Conservation (phyloP, 495 filamentous ascomycete species). For the Penicillium atrosanguineum region DNA sequence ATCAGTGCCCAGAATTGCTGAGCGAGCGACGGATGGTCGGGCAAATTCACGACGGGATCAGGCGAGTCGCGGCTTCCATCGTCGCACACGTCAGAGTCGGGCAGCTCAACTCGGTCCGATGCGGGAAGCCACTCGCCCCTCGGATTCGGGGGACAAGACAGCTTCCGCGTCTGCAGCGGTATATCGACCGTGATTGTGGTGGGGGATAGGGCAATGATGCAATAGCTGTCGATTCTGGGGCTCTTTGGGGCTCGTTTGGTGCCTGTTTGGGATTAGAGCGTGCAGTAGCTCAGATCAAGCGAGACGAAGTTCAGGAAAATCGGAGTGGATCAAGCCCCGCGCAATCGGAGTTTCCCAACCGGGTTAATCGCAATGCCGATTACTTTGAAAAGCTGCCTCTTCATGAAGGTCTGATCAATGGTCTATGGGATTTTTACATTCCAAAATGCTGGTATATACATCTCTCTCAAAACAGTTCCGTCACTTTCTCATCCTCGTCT, state of each 20-base stretch:
- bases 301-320: neutral
- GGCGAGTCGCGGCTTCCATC: slow-evolving; percentile 17
- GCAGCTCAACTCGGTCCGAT: slow-evolving; percentile 11
- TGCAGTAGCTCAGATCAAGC: slow-evolving; percentile 11
- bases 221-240: neutral
- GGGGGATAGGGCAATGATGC: slow-evolving; percentile 1
- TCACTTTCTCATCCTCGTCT: slow-evolving; percentile 43
- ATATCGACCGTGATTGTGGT: slow-evolving; percentile 19
- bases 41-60: slow-evolving; percentile 12
- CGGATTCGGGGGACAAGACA: slow-evolving; percentile 23
- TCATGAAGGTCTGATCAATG: neutral
- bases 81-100: neutral
- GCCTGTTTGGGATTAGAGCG: slow-evolving; percentile 13
- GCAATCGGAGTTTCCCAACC: neutral
- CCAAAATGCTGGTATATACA: too few species aligned
- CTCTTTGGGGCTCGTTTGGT: neutral
- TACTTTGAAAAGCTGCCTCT: too few species aligned
- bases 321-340: neutral
- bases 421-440: neutral
- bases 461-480: slow-evolving; percentile 31
- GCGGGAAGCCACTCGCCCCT: slow-evolving; percentile 27
- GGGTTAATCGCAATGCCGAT: neutral
- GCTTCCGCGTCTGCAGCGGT: slow-evolving; percentile 27
- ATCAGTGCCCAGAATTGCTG: slow-evolving; percentile 36
- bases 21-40: slow-evolving; percentile 15